Evolutionary conservation across 208 protist genomes (phyloP).

Genomic region (Naegleria gruberi): DNA sequence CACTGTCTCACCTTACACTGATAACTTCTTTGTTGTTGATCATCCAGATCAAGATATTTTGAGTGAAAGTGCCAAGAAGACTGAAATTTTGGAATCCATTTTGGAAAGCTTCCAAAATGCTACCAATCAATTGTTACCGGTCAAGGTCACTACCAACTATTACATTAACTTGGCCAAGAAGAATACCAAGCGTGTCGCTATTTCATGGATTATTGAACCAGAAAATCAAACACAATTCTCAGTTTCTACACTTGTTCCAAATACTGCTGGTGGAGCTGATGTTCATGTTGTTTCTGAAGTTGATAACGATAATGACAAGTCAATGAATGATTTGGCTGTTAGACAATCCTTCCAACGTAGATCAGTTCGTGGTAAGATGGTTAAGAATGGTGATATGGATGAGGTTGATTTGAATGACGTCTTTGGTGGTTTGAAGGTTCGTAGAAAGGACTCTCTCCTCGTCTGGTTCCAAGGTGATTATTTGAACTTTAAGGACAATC

Average conservation of each 20-base stretch:
- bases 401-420: neutral
- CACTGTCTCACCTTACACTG: neutral
- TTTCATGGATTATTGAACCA: neutral
- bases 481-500: neutral
- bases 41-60: neutral
- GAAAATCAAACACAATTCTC: neutral
- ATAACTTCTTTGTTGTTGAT: conserved; percentile 2
- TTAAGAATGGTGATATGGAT: neutral
- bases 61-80: conserved; percentile 11
- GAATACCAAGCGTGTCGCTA: neutral
- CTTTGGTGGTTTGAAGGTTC: neutral
- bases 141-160: neutral
- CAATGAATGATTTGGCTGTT: neutral
- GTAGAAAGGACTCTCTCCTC: neutral
- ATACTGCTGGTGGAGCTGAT: neutral
- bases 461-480: neutral
- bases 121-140: neutral
- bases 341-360: too few species aligned
- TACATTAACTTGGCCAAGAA: neutral
- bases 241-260: neutral
- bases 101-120: neutral
- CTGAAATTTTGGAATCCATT: conserved; percentile 6
- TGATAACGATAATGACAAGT: neutral
- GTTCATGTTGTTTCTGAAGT: neutral
- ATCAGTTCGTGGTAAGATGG: neutral